These are phyloP conservation scores for Neurospora sp. DNA, from an alignment of 495 filamentous ascomycete genomes.

Conservation along the genomic window DNA sequence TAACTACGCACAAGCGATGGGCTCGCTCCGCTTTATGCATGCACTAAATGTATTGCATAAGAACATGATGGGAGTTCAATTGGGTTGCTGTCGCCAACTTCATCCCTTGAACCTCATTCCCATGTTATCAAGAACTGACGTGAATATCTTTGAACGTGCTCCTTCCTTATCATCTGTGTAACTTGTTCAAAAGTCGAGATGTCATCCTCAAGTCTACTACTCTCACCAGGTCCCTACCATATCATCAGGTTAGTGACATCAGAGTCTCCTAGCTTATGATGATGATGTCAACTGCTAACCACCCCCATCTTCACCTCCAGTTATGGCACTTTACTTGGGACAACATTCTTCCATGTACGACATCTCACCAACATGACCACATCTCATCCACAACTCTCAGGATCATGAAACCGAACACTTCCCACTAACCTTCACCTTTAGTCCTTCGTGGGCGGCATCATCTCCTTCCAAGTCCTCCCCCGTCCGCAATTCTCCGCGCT, in stretches of 20 bases:
- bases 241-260: conserved; percentile 51
- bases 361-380: not conserved
- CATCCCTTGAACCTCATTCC: not conserved
- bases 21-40: not conserved
- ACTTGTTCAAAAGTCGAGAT: not conserved
- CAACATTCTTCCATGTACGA: conserved; percentile 66
- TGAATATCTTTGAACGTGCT: not conserved
- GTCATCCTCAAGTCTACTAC: conserved; percentile 29
- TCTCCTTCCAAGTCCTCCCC: conserved; percentile 64
- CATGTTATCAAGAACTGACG: not conserved
- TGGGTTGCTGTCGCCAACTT: not conserved
- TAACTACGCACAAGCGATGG: not conserved
- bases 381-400: not conserved
- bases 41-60: not conserved
- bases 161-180: not conserved
- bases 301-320: conserved; percentile 26
- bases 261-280: not conserved
- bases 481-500: conserved; percentile 71
- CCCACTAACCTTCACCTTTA: conserved; percentile 15
- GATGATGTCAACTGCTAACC: not conserved
- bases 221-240: conserved; percentile 64
- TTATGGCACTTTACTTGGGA: conserved; percentile 71
- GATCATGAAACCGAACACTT: not conserved
- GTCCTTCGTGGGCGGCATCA: conserved; percentile 70
- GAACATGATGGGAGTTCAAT: not conserved